Conservation (phyloP, 441 rosid species). For the Syzygium syzygioides region DNA sequence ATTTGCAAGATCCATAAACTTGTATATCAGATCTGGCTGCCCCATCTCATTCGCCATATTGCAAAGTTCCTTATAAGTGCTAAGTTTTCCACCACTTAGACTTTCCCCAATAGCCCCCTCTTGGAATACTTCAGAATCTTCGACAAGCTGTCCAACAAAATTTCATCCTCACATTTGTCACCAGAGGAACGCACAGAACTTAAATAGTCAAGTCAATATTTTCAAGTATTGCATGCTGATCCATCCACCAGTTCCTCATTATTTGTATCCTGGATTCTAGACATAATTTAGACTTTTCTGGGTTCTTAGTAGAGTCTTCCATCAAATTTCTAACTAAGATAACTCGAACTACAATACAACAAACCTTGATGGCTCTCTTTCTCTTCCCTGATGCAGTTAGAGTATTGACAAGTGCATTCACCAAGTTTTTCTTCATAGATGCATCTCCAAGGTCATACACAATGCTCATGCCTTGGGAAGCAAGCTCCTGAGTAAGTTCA, state of each 20-base stretch:
- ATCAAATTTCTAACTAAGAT: not conserved
- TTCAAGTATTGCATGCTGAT: not conserved
- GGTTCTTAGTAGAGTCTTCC: not conserved
- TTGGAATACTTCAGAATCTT: conserved; percentile 95
- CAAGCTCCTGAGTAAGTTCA: conserved; percentile 97
- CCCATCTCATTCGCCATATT: conserved; percentile 99
- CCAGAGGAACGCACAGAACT: not conserved
- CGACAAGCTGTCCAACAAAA: conserved; percentile 54
- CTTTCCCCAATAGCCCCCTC: conserved; percentile 90
- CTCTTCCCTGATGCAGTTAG: conserved; percentile 95
- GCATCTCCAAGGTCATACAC: conserved; percentile 94
- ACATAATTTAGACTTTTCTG: not conserved
- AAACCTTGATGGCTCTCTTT: conserved; percentile 95
- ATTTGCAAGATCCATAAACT: conserved; percentile 98
- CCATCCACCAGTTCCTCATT: not conserved
- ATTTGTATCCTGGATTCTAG: not conserved
- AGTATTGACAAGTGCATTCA: conserved; percentile 82
- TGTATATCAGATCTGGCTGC: conserved; percentile 93
- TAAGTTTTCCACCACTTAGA: conserved; percentile 85
- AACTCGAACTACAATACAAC: not conserved
- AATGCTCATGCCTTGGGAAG: conserved; percentile 99
- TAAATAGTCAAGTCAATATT: not conserved
- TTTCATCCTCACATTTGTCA: conserved; percentile 14
- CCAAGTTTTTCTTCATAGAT: conserved; percentile 84
- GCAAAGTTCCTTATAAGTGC: conserved; percentile 97